Evolutionary conservation across 257 asterid species (phyloP), one percentile per base, ranked within the genome.

Genomic region (Agastache rugosa): DNA sequence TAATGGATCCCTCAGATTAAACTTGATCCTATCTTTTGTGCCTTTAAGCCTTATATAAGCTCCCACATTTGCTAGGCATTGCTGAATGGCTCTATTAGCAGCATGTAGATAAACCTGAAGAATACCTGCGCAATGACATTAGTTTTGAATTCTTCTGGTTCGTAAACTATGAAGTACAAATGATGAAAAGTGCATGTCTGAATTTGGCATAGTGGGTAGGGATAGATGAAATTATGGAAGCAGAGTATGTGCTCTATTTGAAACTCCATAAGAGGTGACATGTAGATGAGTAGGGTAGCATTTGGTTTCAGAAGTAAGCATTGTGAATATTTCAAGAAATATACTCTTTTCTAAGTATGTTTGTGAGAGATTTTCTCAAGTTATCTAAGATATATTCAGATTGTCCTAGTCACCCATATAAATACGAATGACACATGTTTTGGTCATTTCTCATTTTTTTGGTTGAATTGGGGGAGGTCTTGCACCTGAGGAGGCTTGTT

Each of bases 211-310:
- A 44, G 53, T 45, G 41, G 41, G 35, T 3, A 29, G 55, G 45
- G 34, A 35, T 69, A 48, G 39, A 50, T 76, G 53, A 44, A 42
- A 44, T 19, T 15, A 59, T 68, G 80, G 55, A 58, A 58, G 44
- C 58, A 60, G 63, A 59, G 34, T 55, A 48, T 16, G 19, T 17
- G 41, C 63, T 20, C 8, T 34, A 58, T 17, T 47, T 67, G 45
- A 41, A 67, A 44, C 59, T 60, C 47, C 48, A 12, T 29, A 35
- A 47, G 61, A 47, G 22, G 41, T 72, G 12, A 19, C n/a, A 17
- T 11, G 39, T 72, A 17, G 37, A 50, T 39, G 41, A 19, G 41
- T 45, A 29, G 37, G 69, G 37, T 72, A 34, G 51, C 50, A 31
- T 61, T 72, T 72, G 48, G n/a, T n/a, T n/a, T n/a, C n/a, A n/a